These are phyloP conservation scores for Trichoderma semiorbis DNA, from an alignment of 2,329 filamentous ascomycete genomes.

Conservation along the genomic window DNA sequence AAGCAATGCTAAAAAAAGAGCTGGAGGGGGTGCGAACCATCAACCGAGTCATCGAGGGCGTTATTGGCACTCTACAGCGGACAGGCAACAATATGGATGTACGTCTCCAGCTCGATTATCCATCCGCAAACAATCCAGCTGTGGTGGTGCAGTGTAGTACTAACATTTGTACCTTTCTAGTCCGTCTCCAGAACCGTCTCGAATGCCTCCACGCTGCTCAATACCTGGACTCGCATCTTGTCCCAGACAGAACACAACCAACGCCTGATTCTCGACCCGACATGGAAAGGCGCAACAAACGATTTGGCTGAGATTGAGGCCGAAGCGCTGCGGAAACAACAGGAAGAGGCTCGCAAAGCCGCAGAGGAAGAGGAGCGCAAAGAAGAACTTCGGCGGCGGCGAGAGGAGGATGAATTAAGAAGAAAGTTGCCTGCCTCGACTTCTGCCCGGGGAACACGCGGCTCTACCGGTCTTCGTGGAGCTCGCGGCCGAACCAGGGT, in stretches of 20 bases:
- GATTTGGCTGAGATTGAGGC: conserved; percentile 85
- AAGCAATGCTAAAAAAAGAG: conserved; percentile 72
- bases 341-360: conserved; percentile 72
- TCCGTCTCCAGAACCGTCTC: conserved; percentile 82
- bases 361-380: conserved; percentile 75
- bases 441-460: conserved; percentile 30
- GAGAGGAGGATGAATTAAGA: conserved; percentile 57
- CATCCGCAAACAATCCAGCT: neutral
- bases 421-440: conserved; percentile 30
- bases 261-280: conserved; percentile 79
- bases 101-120: conserved; percentile 21
- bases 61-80: conserved; percentile 67
- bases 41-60: conserved; percentile 80
- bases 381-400: conserved; percentile 63
- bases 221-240: conserved; percentile 93
- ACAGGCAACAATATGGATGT: conserved; percentile 77
- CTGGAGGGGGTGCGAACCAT: conserved; percentile 79
- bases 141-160: conserved; percentile 29
- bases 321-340: conserved; percentile 69
- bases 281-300: conserved; percentile 84
- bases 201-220: conserved; percentile 83
- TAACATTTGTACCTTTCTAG: conserved; percentile 31
- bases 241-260: conserved; percentile 98
- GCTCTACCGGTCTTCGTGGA: conserved; percentile 16
- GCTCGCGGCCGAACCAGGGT: conserved; percentile 25